phyloP scores from a whole-genome alignment of 345 rosid genomes.

The Euphorbia peplus region DNA sequence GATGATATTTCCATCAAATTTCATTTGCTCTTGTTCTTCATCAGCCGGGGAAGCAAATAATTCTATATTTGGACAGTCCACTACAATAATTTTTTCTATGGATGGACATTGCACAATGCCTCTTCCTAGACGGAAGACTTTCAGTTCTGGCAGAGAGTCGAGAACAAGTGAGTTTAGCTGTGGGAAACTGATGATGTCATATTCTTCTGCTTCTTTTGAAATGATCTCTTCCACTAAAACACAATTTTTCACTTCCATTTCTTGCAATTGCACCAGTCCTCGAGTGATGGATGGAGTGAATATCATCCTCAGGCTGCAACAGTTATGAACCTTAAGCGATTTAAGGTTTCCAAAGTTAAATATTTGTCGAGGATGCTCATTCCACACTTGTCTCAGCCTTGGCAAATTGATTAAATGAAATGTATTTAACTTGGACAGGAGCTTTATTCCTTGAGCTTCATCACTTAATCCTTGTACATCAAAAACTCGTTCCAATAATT shows the following conservation, averaged over 20 bases:
- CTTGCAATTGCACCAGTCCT: not conserved
- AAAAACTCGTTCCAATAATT: constrained; percentile 1
- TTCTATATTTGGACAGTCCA: not conserved
- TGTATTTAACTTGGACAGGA: not conserved
- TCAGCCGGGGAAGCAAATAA: not conserved
- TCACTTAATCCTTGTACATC: not conserved
- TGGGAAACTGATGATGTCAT: not conserved
- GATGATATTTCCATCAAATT: not conserved
- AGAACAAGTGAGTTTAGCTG: not conserved
- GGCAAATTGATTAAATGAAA: not conserved
- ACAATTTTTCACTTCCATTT: not conserved
- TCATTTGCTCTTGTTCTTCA: not conserved
- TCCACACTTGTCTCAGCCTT: not conserved
- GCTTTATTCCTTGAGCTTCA: not conserved
- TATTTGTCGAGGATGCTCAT: not conserved
- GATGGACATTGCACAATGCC: constrained; percentile 2
- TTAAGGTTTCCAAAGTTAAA: not conserved
- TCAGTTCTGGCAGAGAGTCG: not conserved
- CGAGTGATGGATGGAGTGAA: not conserved
- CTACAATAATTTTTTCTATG: not conserved
- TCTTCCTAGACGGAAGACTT: not conserved
- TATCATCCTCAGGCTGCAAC: not conserved
- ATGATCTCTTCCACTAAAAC: not conserved
- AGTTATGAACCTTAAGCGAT: not conserved
- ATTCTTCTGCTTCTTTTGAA: not conserved